Evolutionary conservation across 495 filamentous ascomycete genomes (phyloP), one percentile per base, ranked within the genome.

Genomic region (Penicillium maclennaniae): DNA sequence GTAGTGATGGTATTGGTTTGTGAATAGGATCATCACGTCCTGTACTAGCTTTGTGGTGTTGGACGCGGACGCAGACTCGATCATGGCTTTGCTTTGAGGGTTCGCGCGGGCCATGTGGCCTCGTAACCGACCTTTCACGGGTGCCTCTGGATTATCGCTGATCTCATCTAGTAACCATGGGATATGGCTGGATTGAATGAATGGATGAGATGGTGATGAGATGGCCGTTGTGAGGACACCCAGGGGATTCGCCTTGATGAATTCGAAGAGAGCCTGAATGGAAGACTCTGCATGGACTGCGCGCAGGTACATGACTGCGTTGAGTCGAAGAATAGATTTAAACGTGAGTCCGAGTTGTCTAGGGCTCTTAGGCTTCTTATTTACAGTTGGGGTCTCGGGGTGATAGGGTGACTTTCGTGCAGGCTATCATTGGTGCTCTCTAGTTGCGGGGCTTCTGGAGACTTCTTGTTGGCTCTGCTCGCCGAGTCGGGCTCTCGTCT

Each of bases 161-260:
- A 20, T 50, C 0, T 38, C 34, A 20, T 84, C 78, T 0, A 85
- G 65, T 6, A 83, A 56, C 46, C 69, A 85, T 8, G 80, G 80
- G 47, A 83, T 78, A 61, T 83, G 80, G 52, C 72, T 82, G 43
- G 67, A 71, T 58, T 82, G 82, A 25, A 83, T 61, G 19, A 79
- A 64, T 0, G 78, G 71, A 48, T 74, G 65, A 0, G 51, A 20
- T 2, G 67, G 28, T 7, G 78, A 82, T 25, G 63, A 53, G 40
- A 85, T 78, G 37, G 77, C 77, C 0, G 81, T 83, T 1, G 76
- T 83, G 20, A 85, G 51, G 21, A 82, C 66, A 16, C 82, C 82
- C 0, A 85, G 66, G 7, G 80, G 78, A 51, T 83, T 79, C 6
- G 71, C 68, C 15, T 67, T 69, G 61, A 83, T 75, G 54, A 83